Conservation (phyloP, 1,284 basidiomycete species). For the Vanrija sp. region DNA sequence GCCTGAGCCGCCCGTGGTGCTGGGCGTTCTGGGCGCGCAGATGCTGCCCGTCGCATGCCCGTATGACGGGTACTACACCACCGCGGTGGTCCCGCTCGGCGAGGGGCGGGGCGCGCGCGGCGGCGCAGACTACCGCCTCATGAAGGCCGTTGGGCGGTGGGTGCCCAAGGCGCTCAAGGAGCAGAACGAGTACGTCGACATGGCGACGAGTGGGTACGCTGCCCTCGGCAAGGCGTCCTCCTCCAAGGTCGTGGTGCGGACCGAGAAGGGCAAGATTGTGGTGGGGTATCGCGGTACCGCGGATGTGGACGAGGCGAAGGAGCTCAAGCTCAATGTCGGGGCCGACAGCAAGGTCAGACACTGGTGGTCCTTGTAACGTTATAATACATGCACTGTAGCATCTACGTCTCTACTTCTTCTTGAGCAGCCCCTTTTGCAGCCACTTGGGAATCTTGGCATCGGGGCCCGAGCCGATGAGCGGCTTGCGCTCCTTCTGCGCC, state of each 20-base stretch:
- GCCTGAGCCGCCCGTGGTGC: constrained; percentile 19
- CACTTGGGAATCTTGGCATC: constrained; percentile 14
- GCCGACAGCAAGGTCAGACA: constrained; percentile 2
- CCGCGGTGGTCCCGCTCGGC: constrained; percentile 27
- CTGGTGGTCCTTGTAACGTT: constrained; percentile 9
- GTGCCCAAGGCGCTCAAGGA: constrained; percentile 27
- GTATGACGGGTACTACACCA: constrained; percentile 30
- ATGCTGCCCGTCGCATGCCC: constrained; percentile 26
- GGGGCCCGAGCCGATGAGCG: constrained; percentile 31
- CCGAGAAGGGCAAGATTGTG: constrained; percentile 27
- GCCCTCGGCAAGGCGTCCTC: constrained; percentile 21
- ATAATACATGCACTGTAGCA: too few relatives aligned
- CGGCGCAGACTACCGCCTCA: constrained; percentile 17
- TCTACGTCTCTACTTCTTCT: constrained; percentile 35
- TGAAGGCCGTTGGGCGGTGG: constrained; percentile 20
- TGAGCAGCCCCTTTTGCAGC: constrained; percentile 45
- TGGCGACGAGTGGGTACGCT: constrained; percentile 20
- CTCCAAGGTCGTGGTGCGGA: constrained; percentile 27
- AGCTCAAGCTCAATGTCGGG: constrained; percentile 4
- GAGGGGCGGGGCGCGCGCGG: constrained; percentile 1
- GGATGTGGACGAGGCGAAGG: not conserved
- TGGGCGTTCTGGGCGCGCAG: constrained; percentile 21
- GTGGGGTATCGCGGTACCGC: constrained; percentile 1
- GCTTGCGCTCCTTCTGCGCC: constrained; percentile 35
- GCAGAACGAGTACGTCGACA: constrained; percentile 29